Base-by-base conservation (phyloP, 495 filamentous ascomycete species). In the Podospora appendiculata region DNA sequence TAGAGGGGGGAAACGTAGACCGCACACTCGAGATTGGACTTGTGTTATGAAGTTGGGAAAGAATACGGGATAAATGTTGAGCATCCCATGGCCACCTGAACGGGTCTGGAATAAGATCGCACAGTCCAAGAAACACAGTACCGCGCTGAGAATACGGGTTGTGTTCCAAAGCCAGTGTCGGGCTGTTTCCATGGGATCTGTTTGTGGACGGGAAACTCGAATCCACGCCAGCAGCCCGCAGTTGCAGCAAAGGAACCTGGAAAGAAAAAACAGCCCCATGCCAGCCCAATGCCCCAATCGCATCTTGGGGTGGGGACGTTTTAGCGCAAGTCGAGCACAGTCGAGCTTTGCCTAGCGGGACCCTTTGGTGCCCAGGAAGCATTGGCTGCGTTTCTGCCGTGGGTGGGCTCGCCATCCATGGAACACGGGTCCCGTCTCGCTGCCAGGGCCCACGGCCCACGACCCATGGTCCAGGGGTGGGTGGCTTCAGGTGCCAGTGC, bases 281-380 rank as follows among this genome's bases (percentile, higher is more conserved):
- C 25, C 25, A 25, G 25, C 25, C 25, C 25, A 25, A 25, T 25
- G 25, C 25, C 25, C 61, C 64, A 67, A 64, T 67, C 45, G 55
- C 48, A 25, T 56, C 36, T 13, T 25, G 25, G 45, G 45, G 64
- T 58, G 63, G 63, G 52, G 58, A 56, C 52, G 42, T 51, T 56
- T 59, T 60, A 58, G 58, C 55, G 56, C 53, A 53, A 7, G 42
- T 50, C 48, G 45, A 61, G 39, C 48, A 42, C 41, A 61, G 55
- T 59, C 61, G n/a, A n/a, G n/a, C n/a, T n/a, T n/a, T 54, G 58
- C 50, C 49, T 52, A 51, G 48, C 48, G 51, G 40, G 40, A 46
- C 46, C 54, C 56, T 46, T 49, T 49, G 39, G 47, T 53, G 59
- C 45, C 50, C 48, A 25, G 25, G 5, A 25, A 53, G 57, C 52